A percentile compares a stretch with the other conserved stretches of the same genome.
phyloP scores from a whole-genome alignment of 768 basidiomycete species.

The Kwoniella sp. region DNA sequence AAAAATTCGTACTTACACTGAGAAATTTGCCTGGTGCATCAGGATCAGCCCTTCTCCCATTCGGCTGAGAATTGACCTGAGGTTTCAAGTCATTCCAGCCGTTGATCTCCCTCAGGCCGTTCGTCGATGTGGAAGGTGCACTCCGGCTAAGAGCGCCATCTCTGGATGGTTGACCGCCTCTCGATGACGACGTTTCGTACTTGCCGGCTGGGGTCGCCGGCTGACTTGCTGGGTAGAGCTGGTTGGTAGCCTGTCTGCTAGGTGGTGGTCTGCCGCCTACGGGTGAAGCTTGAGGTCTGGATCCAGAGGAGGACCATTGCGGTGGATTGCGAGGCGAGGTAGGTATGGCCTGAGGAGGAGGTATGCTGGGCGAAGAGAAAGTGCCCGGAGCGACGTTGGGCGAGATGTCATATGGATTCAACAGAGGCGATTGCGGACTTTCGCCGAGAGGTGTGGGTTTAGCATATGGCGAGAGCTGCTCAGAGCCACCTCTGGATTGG shows the following conservation, averaged over 20 bases:
- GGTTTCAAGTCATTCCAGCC: slow-evolving; percentile 77
- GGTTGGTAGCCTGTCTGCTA: slow-evolving; percentile 10
- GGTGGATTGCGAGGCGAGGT: slow-evolving; percentile 13
- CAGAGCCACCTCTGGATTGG: slow-evolving; percentile 29
- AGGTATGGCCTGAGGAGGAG: slow-evolving; percentile 7
- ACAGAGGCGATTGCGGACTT: slow-evolving; percentile 35
- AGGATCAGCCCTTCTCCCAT: slow-evolving; percentile 74
- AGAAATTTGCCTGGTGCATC: slow-evolving; percentile 67
- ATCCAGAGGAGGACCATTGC: slow-evolving; percentile 15
- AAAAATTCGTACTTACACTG: slow-evolving; percentile 65
- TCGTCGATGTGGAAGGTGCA: slow-evolving; percentile 18
- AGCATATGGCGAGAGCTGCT: slow-evolving; percentile 40
- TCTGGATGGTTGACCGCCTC: slow-evolving; percentile 19
- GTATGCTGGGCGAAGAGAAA: slow-evolving; percentile 14
- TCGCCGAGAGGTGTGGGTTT: slow-evolving; percentile 9
- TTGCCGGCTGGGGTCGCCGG: slow-evolving; percentile 37
- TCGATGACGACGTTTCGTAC: slow-evolving; percentile 39
- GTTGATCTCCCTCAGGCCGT: slow-evolving; percentile 77
- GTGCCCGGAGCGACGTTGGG: slow-evolving; percentile 12
- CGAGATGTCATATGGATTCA: slow-evolving; percentile 39
- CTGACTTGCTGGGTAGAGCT: slow-evolving; percentile 43
- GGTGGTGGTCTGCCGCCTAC: slow-evolving; percentile 20
- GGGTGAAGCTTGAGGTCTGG: slow-evolving; percentile 16
- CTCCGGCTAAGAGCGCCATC: slow-evolving; percentile 36
- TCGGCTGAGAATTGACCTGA: slow-evolving; percentile 65